Evolutionary conservation across 1,139 yeast species (phyloP).

Genomic region (Martiniozyma asiatica): DNA sequence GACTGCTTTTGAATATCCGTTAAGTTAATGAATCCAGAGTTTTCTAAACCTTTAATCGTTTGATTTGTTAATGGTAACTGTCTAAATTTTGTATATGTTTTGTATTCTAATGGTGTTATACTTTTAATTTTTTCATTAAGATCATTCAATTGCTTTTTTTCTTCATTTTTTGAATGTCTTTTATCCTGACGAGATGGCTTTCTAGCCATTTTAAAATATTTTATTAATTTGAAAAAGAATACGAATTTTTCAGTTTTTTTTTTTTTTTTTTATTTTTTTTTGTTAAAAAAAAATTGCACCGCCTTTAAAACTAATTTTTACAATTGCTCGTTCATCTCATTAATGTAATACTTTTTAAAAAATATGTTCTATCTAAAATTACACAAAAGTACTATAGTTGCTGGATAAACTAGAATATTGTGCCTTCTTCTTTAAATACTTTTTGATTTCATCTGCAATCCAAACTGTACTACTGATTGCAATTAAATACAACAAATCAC

Average conservation of each 20-base stretch:
- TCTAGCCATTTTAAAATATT: slow-evolving; percentile 32
- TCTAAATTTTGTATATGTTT: slow-evolving; percentile 19
- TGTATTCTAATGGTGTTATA: slow-evolving; percentile 29
- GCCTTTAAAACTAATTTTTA: neutral
- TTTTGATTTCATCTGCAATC: slow-evolving; percentile 73
- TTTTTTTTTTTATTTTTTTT: neutral
- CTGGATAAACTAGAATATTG: slow-evolving; percentile 9
- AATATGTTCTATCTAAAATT: slow-evolving; percentile 2
- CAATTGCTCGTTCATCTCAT: no score
- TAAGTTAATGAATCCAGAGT: slow-evolving; percentile 56
- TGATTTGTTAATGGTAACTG: slow-evolving; percentile 66
- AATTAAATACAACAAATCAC: slow-evolving; percentile 54
- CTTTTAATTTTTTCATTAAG: slow-evolving; percentile 38
- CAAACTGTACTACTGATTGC: slow-evolving; percentile 68
- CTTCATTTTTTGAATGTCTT: slow-evolving; percentile 28
- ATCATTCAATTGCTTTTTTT: slow-evolving; percentile 32
- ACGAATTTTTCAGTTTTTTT: no score
- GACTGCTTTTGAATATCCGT: slow-evolving; percentile 82
- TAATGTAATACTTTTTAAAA: neutral
- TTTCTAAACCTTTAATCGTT: slow-evolving; percentile 63
- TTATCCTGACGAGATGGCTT: slow-evolving; percentile 28
- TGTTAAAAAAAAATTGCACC: neutral
- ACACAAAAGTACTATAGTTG: slow-evolving; percentile 21
- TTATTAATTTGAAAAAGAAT: no score
- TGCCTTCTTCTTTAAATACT: slow-evolving; percentile 26